Conservation (phyloP, 768 basidiomycete species). For the Dacryopinax primogenitus region DNA sequence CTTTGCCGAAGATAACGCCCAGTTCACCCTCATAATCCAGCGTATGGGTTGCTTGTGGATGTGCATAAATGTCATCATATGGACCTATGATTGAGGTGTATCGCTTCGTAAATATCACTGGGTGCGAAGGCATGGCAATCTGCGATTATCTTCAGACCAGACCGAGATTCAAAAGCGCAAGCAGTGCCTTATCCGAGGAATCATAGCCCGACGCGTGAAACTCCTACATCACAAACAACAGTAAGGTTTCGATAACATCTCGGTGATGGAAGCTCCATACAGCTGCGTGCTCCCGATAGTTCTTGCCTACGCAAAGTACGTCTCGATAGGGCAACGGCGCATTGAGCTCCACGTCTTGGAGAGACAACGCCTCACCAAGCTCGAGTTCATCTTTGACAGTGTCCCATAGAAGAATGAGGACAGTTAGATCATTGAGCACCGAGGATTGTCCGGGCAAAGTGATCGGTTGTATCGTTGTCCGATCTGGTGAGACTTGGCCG, state of each 20-base stretch:
- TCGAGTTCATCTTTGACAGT: background rate
- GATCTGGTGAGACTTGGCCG: background rate
- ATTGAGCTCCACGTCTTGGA: constrained; percentile 19
- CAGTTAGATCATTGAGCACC: background rate
- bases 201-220: constrained; percentile 20
- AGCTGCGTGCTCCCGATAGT: constrained; percentile 19
- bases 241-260: constrained; percentile 1
- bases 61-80: constrained; percentile 19
- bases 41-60: constrained; percentile 19
- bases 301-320: constrained; percentile 23
- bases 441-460: background rate
- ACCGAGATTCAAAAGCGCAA: background rate
- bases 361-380: background rate
- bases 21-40: constrained; percentile 26
- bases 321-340: constrained; percentile 22
- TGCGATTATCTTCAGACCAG: constrained; percentile 6
- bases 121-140: constrained; percentile 17
- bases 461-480: background rate
- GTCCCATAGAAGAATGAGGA: background rate
- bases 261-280: background rate
- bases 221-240: constrained; percentile 13
- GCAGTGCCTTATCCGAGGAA: constrained; percentile 13
- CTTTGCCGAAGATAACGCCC: constrained; percentile 23
- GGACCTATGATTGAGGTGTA: constrained; percentile 22
- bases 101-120: constrained; percentile 26